Base-by-base conservation (phyloP, 2,329 filamentous ascomycete genomes). In the Sporothrix euskadiensis region DNA sequence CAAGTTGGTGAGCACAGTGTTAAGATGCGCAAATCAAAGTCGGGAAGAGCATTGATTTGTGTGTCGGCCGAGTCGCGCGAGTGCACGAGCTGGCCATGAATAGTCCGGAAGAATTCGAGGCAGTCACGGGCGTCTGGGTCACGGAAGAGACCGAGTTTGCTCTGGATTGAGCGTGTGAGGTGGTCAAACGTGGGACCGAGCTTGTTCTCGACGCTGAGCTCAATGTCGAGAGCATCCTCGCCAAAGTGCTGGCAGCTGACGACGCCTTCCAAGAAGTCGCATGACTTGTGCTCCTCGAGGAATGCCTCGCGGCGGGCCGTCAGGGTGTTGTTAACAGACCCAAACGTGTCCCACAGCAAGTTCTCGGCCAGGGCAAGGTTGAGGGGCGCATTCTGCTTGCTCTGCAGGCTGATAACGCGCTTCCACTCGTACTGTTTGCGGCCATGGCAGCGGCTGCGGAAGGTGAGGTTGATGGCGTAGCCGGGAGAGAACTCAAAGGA, bases 111-210 rank as follows among this genome's bases (percentile, higher is more conserved):
- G 74, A 88, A 87, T 4, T 82, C 80, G 10, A 82, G 77, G 75
- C 85, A 87, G 73, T 87, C 84, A 9, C 78, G 79, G 2, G 79
- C 81, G 9, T 84, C 79, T 5, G 81, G 78, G 26, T 85, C 80
- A 56, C 80, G 81, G 76, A 87, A 86, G n/a, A 88, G 79, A 22
- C 82, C 80, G 22, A 85, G 80, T 56, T 81, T 84, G 77, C 82
- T 84, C 69, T 80, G 80, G 47, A 86, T 81, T 39, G 80, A 81
- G 44, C 83, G 83, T 49, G 81, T 80, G 56, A 87, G 78, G 73
- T 85, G 83, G 32, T 81, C 80, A 74, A 84, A 86, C 57, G 81
- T 78, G 4, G 85, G 85, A 0, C 86, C 86, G 16, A 87, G 80
- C 74, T 85, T 85, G 78, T 88, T 88, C 39, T 80, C 78, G 49